Evolutionary conservation across 1,139 yeast species (phyloP), one percentile per base, ranked within the genome.

Genomic region (Magnusiomyces tetraspermus): DNA sequence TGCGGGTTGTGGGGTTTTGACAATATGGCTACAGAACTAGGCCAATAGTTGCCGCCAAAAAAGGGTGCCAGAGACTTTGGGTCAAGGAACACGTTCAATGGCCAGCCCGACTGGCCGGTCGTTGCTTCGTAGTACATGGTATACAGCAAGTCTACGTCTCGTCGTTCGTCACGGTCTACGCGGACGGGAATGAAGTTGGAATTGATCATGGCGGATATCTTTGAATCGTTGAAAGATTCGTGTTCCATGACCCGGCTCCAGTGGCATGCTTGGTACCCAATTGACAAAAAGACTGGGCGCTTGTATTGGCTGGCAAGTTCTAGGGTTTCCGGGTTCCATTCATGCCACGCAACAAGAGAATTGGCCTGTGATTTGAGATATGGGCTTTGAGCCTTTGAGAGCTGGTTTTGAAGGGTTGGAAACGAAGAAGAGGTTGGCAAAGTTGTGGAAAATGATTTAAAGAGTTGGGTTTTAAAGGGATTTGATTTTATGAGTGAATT

Each of bases 61-160:
- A 70, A 65, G 10, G 74, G 74, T 46, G 63, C 63, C 41, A 67
- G 61, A 0, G 67, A 53, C 3, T 61, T 65, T 0, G 74, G 74
- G 1, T 64, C 63, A 51, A 71, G 58, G 52, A 71, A 69, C 6
- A 67, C 71, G 53, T 70, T 70, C 50, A 71, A 56, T 1, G 74
- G 74, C 74, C 74, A 71, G n/a, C 74, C 74, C 15, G 73, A 71
- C 2, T 62, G 63, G 17, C 72, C 73, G 19, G 59, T 58, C 2
- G 68, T 63, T 5, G 67, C 71, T 55, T 70, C 73, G 42, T 70
- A 59, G 54, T 67, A 71, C 66, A 67, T 63, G 67, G 67, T 67
- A 55, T 71, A 69, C 10, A 70, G 66, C 11, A 67, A 59, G 52
- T 70, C 74, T 26, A 71, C 59, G 53, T 69, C 74, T 5, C 73